These are phyloP conservation scores for Pseudopyrenochaeta lycopersici DNA, from an alignment of 2,329 filamentous ascomycete genomes.

Conservation along the genomic window DNA sequence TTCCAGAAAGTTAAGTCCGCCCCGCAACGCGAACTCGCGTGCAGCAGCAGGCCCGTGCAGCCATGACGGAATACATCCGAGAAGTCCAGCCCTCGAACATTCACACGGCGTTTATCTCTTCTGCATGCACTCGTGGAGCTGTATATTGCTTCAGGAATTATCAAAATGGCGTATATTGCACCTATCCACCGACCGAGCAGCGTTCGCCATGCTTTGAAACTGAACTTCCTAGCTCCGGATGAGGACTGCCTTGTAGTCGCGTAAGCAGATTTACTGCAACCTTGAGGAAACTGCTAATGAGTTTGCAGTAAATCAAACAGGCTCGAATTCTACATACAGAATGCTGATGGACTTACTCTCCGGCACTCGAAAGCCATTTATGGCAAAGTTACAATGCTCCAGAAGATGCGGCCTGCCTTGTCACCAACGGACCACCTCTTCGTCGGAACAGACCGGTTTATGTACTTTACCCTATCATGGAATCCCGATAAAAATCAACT, in stretches of 20 bases:
- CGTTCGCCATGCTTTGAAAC: conserved; percentile 85
- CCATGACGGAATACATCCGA: conserved; percentile 43
- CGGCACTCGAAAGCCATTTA: conserved; percentile 77
- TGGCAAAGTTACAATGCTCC: conserved; percentile 85
- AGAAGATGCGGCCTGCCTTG: conserved; percentile 78
- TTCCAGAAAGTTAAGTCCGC: conserved; percentile 26
- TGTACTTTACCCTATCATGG: conserved; percentile 93
- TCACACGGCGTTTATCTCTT: background rate
- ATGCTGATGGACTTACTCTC: conserved; percentile 67
- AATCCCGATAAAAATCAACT: conserved; percentile 66
- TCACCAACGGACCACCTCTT: conserved; percentile 85
- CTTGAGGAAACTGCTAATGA: conserved; percentile 14
- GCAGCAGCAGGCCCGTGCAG: conserved; percentile 24
- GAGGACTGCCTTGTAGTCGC: conserved; percentile 87
- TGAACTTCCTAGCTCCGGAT: conserved; percentile 76
- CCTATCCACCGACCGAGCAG: conserved; percentile 93
- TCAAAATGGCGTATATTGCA: conserved; percentile 87
- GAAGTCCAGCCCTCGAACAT: conserved; percentile 10
- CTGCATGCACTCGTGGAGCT: conserved; percentile 14
- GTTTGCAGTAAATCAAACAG: conserved; percentile 75
- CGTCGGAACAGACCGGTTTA: conserved; percentile 86
- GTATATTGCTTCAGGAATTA: conserved; percentile 13
- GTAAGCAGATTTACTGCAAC: conserved; percentile 62
- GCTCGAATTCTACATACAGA: conserved; percentile 81
- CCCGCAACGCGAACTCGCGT: conserved; percentile 32